Evolutionary conservation across 345 rosid genomes (phyloP).

Genomic region (Combretum micranthum): DNA sequence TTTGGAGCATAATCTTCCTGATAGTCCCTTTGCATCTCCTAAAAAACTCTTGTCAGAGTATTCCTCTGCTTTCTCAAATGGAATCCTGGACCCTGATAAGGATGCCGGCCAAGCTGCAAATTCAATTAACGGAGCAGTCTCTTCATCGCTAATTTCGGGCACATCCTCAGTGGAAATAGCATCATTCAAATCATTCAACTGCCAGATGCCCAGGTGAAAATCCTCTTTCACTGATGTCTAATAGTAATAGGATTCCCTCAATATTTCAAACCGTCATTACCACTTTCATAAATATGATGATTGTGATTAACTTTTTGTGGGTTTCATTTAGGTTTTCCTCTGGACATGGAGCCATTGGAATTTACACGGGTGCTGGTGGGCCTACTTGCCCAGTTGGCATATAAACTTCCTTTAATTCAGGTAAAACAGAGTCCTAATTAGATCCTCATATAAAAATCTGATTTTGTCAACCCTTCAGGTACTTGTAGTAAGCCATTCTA

Average conservation of each 20-base stretch:
- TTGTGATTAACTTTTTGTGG: background rate
- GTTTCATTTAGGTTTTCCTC: constrained; percentile 43
- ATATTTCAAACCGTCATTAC: too few species aligned
- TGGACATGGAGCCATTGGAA: constrained; percentile 51
- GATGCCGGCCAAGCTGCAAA: constrained; percentile 12
- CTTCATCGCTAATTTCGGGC: constrained; percentile 26
- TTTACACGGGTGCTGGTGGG: constrained; percentile 67
- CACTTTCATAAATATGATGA: too few species aligned
- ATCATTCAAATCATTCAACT: constrained; percentile 62
- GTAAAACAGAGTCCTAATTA: too few species aligned
- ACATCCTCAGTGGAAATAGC: constrained; percentile 44
- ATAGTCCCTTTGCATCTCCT: constrained; percentile 67
- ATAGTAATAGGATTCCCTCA: too few species aligned
- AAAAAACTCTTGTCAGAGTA: constrained; percentile 22
- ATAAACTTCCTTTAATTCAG: constrained; percentile 25
- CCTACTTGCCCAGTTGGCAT: constrained; percentile 89
- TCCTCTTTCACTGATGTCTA: background rate
- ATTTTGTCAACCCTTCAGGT: background rate
- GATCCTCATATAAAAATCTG: background rate
- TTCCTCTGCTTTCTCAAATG: constrained; percentile 24
- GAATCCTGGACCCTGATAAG: constrained; percentile 25
- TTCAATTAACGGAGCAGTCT: constrained; percentile 26
- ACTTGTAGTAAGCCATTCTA: too few species aligned
- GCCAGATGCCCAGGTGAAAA: constrained; percentile 70
- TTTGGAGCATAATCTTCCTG: constrained; percentile 66